Evolutionary conservation across 2,329 filamentous ascomycete species (phyloP), one percentile per base, ranked within the genome.

Genomic region (Sporothrix schenckii): DNA sequence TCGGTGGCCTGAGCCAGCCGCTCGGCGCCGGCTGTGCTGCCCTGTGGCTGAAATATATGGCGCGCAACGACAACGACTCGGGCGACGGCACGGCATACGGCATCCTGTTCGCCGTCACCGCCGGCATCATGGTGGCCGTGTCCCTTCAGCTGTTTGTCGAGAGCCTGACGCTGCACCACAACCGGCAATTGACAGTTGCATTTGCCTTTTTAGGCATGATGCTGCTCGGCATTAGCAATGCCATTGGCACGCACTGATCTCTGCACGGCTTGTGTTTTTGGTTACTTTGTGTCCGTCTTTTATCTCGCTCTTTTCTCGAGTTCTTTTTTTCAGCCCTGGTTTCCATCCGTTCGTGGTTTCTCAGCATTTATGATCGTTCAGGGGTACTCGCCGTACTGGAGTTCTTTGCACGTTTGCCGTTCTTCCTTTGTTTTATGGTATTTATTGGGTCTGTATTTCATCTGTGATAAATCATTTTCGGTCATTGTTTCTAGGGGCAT

Each of bases 111-210:
- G 94, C 93, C 7, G 83, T 89, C 11, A 98, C 94, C 0, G 89
- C 93, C 0, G 95, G 95, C 0, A 96, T 99, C 76, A 98, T 99
- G 95, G 90, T 93, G 39, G 95, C 91, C 75, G 95, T 99, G 41
- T 93, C 91, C 2, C 80, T 99, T 77, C 92, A 96, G 80, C 83
- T 99, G 7, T 94, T 97, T 77, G 90, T 91, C 3, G 94, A 99
- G 82, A 91, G 91, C 74, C 79, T 97, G 77, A 91, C 90, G 71
- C 80, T 97, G 77, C 94, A 92, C 74, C 93, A 96, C 81, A 90
- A 90, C 76, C 85, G 90, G 72, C 89, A 89, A 72, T 77, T 95
- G 76, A 94, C 91, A 80, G 92, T 93, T 76, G 84, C 88, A 30
- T 94, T 92, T 82, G 92, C 89, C 9, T 95, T 96, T 81, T 77